Base-by-base conservation (phyloP, 805 yeast species). In the Kodamaea leandrae region DNA sequence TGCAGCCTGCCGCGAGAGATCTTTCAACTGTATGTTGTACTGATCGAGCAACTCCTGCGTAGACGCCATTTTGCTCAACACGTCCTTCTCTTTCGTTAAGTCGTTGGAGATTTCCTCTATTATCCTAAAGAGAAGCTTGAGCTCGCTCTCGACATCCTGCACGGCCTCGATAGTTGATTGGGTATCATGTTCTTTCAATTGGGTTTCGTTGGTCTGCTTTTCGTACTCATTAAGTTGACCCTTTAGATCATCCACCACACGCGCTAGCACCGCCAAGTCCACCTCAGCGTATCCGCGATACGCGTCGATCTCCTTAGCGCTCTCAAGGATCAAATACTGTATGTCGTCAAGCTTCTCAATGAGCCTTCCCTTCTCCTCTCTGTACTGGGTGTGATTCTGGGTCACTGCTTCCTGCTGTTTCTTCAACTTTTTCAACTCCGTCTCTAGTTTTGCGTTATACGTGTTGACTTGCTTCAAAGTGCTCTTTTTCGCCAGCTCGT, bases 381-480 rank as follows among this genome's bases (percentile, higher is more conserved):
- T 83, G 60, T 86, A 86, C 33, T 71, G 74, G 17, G 72, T 68
- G 54, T 83, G 86, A 47, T 83, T 88, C 9, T 64, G 52, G 0
- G 83, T 74, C 36, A 85, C 63, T 9, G 69, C 58, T 52, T 85
- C 86, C 55, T 86, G 93, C 2, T 74, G 59, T 35, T 67, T 72
- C 46, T 82, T 83, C 44, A 85, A 66, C 47, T 71, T 67, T 48
- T 79, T 74, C 46, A 87, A 65, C 52, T 85, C 83, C 15, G 64
- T 60, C 52, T 83, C 95, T 4, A 84, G 62, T 38, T 76, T 68
- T 8, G 67, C 55, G 53, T 82, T 84, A 43, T 76, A 76, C 2
- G 58, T 43, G 32, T 57, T 65, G 52, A 54, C 60, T 32, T 72
- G 73, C 33, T 66, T 64, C 8, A 78, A 52, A 25, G 63, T 55